These are phyloP conservation scores for Cladosporium sp. DNA, from an alignment of 2,329 filamentous ascomycete genomes.

Conservation along the genomic window DNA sequence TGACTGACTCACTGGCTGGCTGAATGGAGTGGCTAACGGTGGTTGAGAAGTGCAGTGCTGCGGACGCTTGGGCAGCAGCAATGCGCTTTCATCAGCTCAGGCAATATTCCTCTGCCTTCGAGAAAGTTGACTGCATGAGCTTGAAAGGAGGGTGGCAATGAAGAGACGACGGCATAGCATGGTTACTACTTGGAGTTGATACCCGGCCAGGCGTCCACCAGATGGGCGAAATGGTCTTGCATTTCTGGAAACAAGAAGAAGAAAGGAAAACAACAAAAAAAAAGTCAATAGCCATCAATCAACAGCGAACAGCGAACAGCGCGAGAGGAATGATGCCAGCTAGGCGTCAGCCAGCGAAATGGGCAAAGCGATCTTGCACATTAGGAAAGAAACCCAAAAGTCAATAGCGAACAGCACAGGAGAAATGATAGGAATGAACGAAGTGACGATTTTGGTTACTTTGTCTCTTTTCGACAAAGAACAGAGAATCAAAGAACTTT, in stretches of 20 bases:
- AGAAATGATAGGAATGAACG: not conserved
- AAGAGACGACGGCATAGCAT: not conserved
- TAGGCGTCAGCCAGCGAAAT: not conserved
- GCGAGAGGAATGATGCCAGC: not conserved
- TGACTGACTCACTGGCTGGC: not conserved
- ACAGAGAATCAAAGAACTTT: not conserved
- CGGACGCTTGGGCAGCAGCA: not conserved
- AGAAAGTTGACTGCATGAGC: not conserved
- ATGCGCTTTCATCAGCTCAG: not conserved
- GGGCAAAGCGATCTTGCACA: not conserved
- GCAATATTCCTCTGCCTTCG: not conserved
- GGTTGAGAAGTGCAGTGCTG: not conserved
- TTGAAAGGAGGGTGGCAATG: not conserved
- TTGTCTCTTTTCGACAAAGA: not conserved
- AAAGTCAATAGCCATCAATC: not conserved
- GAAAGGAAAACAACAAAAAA: not conserved
- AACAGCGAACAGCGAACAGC: not conserved
- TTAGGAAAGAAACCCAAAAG: not conserved
- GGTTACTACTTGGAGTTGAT: not conserved
- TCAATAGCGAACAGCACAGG: not conserved
- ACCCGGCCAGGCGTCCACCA: not conserved
- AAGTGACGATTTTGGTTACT: not conserved
- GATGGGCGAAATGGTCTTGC: not conserved
- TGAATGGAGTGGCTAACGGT: not conserved
- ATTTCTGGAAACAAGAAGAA: not conserved